Evolutionary conservation across 225 moss, liverwort and hornwort genomes (phyloP).

Genomic region (Ulota crispa): DNA sequence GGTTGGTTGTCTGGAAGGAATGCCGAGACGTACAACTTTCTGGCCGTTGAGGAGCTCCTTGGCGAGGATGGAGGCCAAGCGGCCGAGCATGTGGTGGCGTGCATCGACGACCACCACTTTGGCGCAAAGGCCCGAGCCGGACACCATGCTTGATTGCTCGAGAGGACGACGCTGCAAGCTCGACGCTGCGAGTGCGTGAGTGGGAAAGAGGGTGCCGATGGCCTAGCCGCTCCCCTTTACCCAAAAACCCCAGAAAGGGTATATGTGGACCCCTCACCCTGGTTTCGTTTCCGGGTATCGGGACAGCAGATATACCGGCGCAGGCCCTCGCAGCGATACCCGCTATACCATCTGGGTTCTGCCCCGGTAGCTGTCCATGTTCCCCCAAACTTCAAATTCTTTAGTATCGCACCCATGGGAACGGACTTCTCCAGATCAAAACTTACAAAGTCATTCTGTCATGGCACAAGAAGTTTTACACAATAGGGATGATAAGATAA

Average conservation of each 20-base stretch:
- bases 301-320: too few species aligned
- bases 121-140: constrained; percentile 78
- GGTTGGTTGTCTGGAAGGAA: neutral
- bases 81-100: constrained; percentile 90
- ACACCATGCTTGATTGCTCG: constrained; percentile 74
- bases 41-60: constrained; percentile 89
- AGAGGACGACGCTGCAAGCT: neutral
- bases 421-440: too few species aligned
- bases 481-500: too few species aligned
- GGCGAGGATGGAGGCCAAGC: constrained; percentile 79
- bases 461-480: too few species aligned
- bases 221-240: constrained; percentile 18
- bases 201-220: fast-evolving
- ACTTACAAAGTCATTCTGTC: too few species aligned
- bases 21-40: constrained; percentile 54
- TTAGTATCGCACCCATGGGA: too few species aligned
- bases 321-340: neutral
- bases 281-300: neutral
- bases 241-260: neutral
- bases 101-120: constrained; percentile 87
- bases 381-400: too few species aligned
- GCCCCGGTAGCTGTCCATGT: neutral
- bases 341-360: neutral
- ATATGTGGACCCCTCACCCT: neutral
- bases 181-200: constrained; percentile 9